Base-by-base conservation (phyloP, 345 rosid species). In the Pistacia integerrima region DNA sequence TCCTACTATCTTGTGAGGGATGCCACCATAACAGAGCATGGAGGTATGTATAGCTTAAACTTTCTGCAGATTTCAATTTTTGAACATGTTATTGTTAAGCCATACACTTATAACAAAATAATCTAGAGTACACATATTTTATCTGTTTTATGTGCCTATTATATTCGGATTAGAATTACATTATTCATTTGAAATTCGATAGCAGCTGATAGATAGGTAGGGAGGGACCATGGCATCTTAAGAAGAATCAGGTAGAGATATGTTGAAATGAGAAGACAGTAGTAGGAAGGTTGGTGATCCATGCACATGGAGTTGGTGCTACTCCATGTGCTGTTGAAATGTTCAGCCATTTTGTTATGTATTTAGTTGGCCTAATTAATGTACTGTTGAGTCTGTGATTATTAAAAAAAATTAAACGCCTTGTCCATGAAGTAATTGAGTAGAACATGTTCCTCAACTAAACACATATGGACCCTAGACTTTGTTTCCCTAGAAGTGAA, bases 361-460 rank as follows among this genome's bases (percentile, higher is more conserved):
- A 28, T 70, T 74, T 74, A 38, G 79, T 66, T 74, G 83, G 55
- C 60, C 69, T 61, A 72, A 77, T 67, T 56, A 72, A 33, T 25
- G 22, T 30, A 54, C 36, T 57, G 5, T 33, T 41, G 46, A 41
- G 46, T 41, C 8, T 41, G 46, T 5, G 46, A 62, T 33, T 52
- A 55, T 16, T 57, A 4, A 51, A 51, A 62, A 73, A 49, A 51
- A 18, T 33, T 35, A 3, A 52, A 74, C 33, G 12, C 46, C 30
- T 46, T 72, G 56, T 25, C 25, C 57, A 48, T 18, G 30, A 73
- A 11, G 74, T 36, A 56, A n/a, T 28, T 59, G 14, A 44, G 41
- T 46, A 56, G 22, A 35, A 41, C 54, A 22, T 72, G 55, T 59
- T 74, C 28, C 9, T 54, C 16, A 74, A 4, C 61, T 17, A 74